These are phyloP conservation scores for Boletus reticuloceps DNA, from an alignment of 768 basidiomycete species.

Conservation along the genomic window DNA sequence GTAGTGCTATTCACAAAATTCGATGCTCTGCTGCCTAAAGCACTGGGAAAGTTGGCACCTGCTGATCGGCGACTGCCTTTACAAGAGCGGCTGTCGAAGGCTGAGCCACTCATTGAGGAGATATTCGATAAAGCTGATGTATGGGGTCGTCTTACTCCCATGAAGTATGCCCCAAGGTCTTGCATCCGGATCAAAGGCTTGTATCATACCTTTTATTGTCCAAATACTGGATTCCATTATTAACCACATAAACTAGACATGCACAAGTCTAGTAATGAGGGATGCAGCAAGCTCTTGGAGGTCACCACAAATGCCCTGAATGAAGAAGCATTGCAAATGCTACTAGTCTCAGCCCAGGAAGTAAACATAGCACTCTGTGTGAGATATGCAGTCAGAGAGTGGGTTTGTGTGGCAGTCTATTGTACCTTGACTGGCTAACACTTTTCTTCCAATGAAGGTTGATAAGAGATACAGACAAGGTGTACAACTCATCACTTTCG, in stretches of 20 bases:
- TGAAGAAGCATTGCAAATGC: background rate
- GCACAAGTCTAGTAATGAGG: background rate
- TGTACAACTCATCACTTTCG: background rate
- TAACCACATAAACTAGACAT: background rate
- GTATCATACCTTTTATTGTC: too few species aligned
- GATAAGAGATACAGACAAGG: background rate
- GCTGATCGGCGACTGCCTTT: background rate
- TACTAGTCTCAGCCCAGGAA: conserved; percentile 2
- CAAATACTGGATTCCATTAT: background rate
- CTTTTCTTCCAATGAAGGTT: background rate
- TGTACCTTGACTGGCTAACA: too few species aligned
- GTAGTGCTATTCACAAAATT: conserved; percentile 6
- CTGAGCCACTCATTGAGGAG: background rate
- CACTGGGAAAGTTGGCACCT: background rate
- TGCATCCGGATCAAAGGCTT: background rate
- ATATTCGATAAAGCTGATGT: background rate
- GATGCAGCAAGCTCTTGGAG: background rate
- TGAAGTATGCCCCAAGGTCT: background rate
- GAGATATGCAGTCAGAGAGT: background rate
- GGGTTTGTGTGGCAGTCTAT: background rate
- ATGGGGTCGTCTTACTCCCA: background rate
- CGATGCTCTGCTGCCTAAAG: background rate
- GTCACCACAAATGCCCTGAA: background rate
- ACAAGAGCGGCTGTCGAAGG: background rate
- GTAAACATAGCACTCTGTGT: conserved; percentile 3